Evolutionary conservation across 306 rosid genomes (phyloP).

Genomic region (Prinsepia uniflora): DNA sequence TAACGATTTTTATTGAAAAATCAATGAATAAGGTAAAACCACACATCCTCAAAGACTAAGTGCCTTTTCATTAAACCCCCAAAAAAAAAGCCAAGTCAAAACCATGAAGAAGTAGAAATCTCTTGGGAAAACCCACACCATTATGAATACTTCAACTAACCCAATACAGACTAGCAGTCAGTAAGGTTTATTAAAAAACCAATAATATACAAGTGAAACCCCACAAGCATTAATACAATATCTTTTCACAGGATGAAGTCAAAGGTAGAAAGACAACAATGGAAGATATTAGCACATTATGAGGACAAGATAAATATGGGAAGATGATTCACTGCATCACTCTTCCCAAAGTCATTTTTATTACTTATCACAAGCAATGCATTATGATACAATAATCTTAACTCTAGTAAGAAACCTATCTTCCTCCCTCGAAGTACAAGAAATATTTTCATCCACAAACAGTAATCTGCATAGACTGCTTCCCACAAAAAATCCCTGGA

Average conservation of each 20-base stretch:
- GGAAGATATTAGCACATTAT: background rate
- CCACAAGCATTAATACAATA: background rate
- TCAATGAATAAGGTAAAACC: background rate
- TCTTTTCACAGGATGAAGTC: background rate
- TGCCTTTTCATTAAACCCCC: background rate
- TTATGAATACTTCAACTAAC: no score
- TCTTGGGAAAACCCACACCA: background rate
- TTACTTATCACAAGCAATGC: background rate
- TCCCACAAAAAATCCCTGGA: background rate
- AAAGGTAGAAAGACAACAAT: background rate
- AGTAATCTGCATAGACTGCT: background rate
- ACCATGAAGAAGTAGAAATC: background rate
- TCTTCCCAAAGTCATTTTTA: background rate
- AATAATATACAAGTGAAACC: background rate
- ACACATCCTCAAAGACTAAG: background rate
- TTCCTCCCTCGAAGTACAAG: background rate
- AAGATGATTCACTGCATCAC: background rate
- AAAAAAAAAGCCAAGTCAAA: background rate
- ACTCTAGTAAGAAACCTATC: background rate
- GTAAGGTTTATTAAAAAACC: background rate
- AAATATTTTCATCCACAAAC: background rate
- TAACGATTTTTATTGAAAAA: background rate
- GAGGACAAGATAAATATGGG: background rate
- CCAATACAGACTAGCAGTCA: no score
- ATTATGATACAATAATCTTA: background rate